Evolutionary conservation across 1,139 yeast species (phyloP), one percentile per base, ranked within the genome.

Genomic region (Martiniozyma asiatica): DNA sequence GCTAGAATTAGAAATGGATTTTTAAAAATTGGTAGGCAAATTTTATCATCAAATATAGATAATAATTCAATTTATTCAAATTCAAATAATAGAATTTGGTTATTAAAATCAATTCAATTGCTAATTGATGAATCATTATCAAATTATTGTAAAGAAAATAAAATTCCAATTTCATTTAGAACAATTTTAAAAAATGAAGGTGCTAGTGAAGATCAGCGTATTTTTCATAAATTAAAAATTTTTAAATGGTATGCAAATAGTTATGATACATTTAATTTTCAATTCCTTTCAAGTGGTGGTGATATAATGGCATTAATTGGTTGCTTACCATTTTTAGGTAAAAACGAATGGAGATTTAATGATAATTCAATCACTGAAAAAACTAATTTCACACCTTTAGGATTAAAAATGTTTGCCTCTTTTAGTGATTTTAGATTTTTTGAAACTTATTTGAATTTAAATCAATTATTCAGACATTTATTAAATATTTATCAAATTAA

Each of bases 371-470:
- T 6, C 8, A 6, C 6, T 17, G 23, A 30, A 14, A 18, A 20
- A 8, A 22, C 24, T 10, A 31, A 39, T 22, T 32, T 29, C 10
- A 25, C 30, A 12, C 46, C 47, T 5, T 31, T 53, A 4, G 64
- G 64, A 0, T 34, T 56, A 6, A 25, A 34, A 3, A 47, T 50
- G 0, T 47, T 35, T 30, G 46, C 50, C 6, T 41, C 48, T 3
- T 44, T 56, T 20, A 42, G 46, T 6, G 34, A 41, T 1, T 39
- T 49, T n/a, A 36, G 37, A 8, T 44, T 39, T 29, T 36, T 53
- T 12, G 63, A 58, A 34, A 38, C 41, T 8, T 39, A 57, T 23
- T 29, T 56, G 22, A 59, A 59, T 32, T 54, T 51, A 29, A 49
- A 53, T 50, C 63, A 59, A 32, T 23, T 55, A 11, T 27, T 46